Percentiles rank a stretch among this genome's conserved stretches.
phyloP scores from a whole-genome alignment of 2,329 filamentous ascomycete genomes.

The Sporothrix inflata region DNA sequence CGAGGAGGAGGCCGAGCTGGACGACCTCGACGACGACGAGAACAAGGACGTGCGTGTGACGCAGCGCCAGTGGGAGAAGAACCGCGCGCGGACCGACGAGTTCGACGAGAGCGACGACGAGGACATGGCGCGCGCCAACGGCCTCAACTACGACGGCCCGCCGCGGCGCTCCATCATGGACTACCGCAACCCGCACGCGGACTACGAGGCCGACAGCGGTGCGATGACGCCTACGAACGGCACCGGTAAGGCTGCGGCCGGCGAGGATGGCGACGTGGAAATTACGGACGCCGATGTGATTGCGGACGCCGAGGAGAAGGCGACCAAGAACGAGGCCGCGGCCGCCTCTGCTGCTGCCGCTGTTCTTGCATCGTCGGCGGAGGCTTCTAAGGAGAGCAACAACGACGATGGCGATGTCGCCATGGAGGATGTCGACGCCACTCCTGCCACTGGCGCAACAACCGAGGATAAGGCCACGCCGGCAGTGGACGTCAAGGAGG shows the following conservation, averaged over 20 bases:
- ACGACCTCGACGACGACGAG: constrained; percentile 78
- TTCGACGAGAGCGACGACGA: constrained; percentile 90
- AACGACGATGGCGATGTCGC: constrained; percentile 37
- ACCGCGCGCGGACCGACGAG: constrained; percentile 75
- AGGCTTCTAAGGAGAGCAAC: constrained; percentile 25
- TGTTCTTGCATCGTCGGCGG: constrained; percentile 15
- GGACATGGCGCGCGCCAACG: constrained; percentile 73
- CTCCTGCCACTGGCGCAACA: neutral
- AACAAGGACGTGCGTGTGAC: constrained; percentile 84
- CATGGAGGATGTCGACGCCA: constrained; percentile 43
- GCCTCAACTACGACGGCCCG: constrained; percentile 55
- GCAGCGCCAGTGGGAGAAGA: constrained; percentile 80
- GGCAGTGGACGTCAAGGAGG: neutral
- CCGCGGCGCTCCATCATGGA: constrained; percentile 56
- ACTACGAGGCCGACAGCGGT: constrained; percentile 44
- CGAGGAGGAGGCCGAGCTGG: constrained; percentile 67
- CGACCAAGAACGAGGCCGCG: neutral
- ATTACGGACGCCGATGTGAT: constrained; percentile 5
- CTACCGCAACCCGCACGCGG: constrained; percentile 51
- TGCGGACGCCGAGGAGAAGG: neutral
- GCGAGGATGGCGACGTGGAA: neutral
- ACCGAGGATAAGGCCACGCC: constrained; percentile 10
- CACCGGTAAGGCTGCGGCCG: neutral
- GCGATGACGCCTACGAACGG: constrained; percentile 23
- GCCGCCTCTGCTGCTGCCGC: neutral